These are phyloP conservation scores for Colletotrichum acutatum DNA, from an alignment of 2,329 filamentous ascomycete species.

Conservation along the genomic window DNA sequence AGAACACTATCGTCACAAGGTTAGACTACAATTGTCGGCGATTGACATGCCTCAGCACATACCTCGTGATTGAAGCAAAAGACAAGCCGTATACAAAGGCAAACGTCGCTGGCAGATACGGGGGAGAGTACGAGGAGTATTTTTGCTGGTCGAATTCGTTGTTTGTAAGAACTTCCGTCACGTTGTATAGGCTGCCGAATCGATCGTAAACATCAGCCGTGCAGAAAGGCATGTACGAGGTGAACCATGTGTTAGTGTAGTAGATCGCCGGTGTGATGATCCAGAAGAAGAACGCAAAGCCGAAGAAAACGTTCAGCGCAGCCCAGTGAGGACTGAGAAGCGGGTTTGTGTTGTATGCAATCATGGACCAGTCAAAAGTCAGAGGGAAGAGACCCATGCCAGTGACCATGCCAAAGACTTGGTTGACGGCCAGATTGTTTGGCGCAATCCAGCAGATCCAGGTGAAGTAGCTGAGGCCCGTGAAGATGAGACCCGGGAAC, in stretches of 20 bases:
- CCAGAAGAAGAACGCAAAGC: conserved; percentile 61
- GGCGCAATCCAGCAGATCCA: conserved; percentile 62
- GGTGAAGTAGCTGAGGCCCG: conserved; percentile 52
- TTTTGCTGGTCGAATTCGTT: conserved; percentile 57
- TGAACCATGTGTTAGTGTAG: conserved; percentile 68
- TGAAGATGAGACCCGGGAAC: conserved; percentile 59
- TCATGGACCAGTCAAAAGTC: conserved; percentile 53
- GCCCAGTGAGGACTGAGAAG: conserved; percentile 65
- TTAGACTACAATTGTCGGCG: too few species aligned
- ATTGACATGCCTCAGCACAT: not conserved
- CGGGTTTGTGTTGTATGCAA: conserved; percentile 46
- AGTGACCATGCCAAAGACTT: conserved; percentile 59
- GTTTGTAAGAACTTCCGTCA: conserved; percentile 53
- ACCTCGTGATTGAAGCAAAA: conserved; percentile 73
- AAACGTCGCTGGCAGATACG: conserved; percentile 61
- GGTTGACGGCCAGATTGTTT: conserved; percentile 57
- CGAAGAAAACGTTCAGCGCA: conserved; percentile 70
- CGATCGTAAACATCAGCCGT: conserved; percentile 64
- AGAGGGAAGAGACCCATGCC: conserved; percentile 52
- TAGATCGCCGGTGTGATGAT: conserved; percentile 67
- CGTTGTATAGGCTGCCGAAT: conserved; percentile 58
- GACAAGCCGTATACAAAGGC: conserved; percentile 65
- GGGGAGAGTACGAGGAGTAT: conserved; percentile 62
- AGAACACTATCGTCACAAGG: conserved; percentile 41
- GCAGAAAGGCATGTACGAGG: conserved; percentile 65